phyloP scores from a whole-genome alignment of 371 early-diverging fungal genomes.

The Phascolomyces articulosus region DNA sequence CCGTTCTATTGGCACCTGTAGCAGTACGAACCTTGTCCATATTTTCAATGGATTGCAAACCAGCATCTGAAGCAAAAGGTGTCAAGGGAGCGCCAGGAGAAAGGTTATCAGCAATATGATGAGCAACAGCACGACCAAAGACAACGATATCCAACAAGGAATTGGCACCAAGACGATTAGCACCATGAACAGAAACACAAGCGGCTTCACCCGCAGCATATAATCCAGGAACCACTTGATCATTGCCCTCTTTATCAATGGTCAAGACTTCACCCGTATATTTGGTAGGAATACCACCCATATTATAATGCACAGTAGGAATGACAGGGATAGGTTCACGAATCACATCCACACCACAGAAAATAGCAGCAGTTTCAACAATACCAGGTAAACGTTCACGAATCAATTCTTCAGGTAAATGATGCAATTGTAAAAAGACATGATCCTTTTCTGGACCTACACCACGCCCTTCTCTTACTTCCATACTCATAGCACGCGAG shows the following conservation, averaged over 20 bases:
- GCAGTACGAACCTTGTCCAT: constrained; percentile 92
- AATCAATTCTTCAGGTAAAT: constrained; percentile 92
- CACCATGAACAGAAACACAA: constrained; percentile 95
- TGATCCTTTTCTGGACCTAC: constrained; percentile 97
- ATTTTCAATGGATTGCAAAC: constrained; percentile 87
- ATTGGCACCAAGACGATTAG: constrained; percentile 97
- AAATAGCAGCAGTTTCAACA: constrained; percentile 97
- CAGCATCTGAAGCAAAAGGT: constrained; percentile 85
- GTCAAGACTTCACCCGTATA: constrained; percentile 96
- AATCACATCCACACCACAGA: constrained; percentile 98
- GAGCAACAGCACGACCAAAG: constrained; percentile 96
- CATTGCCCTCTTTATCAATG: constrained; percentile 72
- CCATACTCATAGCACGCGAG: constrained; percentile 97
- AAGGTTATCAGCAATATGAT: constrained; percentile 90
- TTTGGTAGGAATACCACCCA: constrained; percentile 98
- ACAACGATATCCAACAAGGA: constrained; percentile 96
- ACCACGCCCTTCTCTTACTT: constrained; percentile 97
- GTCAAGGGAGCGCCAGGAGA: constrained; percentile 86
- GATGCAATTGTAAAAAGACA: constrained; percentile 94
- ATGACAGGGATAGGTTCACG: constrained; percentile 98
- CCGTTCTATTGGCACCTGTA: constrained; percentile 78
- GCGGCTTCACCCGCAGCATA: constrained; percentile 97
- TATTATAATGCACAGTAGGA: constrained; percentile 99
- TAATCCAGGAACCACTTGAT: constrained; percentile 88
- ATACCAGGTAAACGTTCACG: constrained; percentile 97